Conservation (phyloP, 23 red algal species). For the Agarophyton chilense region DNA sequence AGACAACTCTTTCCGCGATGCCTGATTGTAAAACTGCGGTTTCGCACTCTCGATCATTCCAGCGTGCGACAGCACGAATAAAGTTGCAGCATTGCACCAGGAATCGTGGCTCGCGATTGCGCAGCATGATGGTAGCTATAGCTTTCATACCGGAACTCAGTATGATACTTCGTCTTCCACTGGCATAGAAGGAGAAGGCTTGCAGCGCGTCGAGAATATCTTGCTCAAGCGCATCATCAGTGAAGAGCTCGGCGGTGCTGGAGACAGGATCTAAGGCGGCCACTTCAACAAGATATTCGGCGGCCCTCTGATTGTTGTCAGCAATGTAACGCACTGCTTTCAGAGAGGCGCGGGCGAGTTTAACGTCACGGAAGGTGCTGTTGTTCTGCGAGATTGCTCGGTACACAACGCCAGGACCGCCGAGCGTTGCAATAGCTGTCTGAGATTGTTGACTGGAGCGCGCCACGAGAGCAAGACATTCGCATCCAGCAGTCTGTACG, state of each 20-base stretch:
- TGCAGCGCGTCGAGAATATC: slow-evolving; percentile 46
- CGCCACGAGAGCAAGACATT: slow-evolving; percentile 44
- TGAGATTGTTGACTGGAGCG: slow-evolving; percentile 37
- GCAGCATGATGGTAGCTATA: slow-evolving; percentile 45
- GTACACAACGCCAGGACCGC: slow-evolving; percentile 43
- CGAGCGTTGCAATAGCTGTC: slow-evolving; percentile 60
- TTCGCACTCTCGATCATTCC: slow-evolving; percentile 60
- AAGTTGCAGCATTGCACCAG: slow-evolving; percentile 64
- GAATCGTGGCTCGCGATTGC: slow-evolving; percentile 55
- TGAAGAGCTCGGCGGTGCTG: slow-evolving; percentile 52
- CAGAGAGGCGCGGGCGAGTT: slow-evolving; percentile 48
- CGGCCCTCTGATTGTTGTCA: slow-evolving; percentile 47
- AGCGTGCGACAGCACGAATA: slow-evolving; percentile 48
- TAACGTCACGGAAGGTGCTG: slow-evolving; percentile 26
- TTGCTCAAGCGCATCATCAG: slow-evolving; percentile 40
- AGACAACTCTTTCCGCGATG: slow-evolving; percentile 33
- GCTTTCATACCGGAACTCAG: slow-evolving; percentile 67
- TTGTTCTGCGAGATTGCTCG: slow-evolving; percentile 58
- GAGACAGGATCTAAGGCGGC: slow-evolving; percentile 48
- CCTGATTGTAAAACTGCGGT: slow-evolving; percentile 47
- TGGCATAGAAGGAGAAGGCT: slow-evolving; percentile 61
- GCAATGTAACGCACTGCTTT: slow-evolving; percentile 58
- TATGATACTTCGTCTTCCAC: slow-evolving; percentile 46
- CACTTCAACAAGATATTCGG: slow-evolving; percentile 60
- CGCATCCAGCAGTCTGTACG: slow-evolving; percentile 50